These are phyloP conservation scores for Tolypocladium guangdongense DNA, from an alignment of 2,329 filamentous ascomycete genomes.

Conservation along the genomic window DNA sequence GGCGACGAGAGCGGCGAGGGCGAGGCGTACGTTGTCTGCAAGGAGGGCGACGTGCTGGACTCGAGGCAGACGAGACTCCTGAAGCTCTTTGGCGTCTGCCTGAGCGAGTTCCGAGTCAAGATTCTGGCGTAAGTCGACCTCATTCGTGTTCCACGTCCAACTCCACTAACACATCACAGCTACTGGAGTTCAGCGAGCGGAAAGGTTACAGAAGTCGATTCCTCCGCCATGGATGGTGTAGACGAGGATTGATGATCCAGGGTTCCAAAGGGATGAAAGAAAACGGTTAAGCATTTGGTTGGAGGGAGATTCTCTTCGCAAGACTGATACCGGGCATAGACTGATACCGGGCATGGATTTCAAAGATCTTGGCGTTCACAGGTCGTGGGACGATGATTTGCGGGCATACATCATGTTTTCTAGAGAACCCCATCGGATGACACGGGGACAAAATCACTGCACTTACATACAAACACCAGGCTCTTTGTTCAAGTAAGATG, in stretches of 20 bases:
- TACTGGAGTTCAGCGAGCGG: slow-evolving; percentile 52
- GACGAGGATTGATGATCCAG: slow-evolving; percentile 11
- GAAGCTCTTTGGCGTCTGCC: slow-evolving; percentile 85
- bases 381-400: slow-evolving; percentile 18
- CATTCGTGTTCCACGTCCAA: background rate
- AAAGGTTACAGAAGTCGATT: slow-evolving; percentile 45
- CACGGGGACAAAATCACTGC: background rate
- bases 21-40: slow-evolving; percentile 66
- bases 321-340: slow-evolving; percentile 24
- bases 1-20: slow-evolving; percentile 42
- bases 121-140: slow-evolving; percentile 53
- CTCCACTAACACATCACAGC: slow-evolving; percentile 17
- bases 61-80: slow-evolving; percentile 85
- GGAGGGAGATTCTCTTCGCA: slow-evolving; percentile 12
- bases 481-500: background rate
- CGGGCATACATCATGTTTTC: slow-evolving; percentile 17
- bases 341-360: slow-evolving; percentile 22
- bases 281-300: background rate
- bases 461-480: background rate
- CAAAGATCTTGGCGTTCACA: slow-evolving; percentile 23
- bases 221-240: slow-evolving; percentile 26
- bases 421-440: slow-evolving; percentile 14
- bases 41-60: slow-evolving; percentile 74
- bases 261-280: slow-evolving; percentile 3
- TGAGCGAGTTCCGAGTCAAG: slow-evolving; percentile 81